phyloP scores from a whole-genome alignment of 164 flowering plant species.

The Aristolochia fimbriata region DNA sequence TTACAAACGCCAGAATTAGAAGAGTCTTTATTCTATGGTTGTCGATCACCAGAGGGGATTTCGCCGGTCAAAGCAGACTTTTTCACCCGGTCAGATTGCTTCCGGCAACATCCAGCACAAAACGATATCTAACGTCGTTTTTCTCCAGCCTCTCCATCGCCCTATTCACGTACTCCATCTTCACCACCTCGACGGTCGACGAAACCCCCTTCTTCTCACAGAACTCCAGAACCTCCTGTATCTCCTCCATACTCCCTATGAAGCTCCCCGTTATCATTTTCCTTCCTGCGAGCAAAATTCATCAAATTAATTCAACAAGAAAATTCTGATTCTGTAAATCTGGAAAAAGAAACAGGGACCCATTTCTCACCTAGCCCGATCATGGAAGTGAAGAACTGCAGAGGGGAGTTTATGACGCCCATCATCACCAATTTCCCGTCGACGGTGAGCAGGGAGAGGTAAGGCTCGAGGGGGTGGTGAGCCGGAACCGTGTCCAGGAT shows the following conservation, averaged over 20 bases:
- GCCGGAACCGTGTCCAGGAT: constrained; percentile 49
- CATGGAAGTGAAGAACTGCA: constrained; percentile 52
- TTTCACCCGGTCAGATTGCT: constrained; percentile 17
- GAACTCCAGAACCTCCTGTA: constrained; percentile 35
- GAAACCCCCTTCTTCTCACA: constrained; percentile 34
- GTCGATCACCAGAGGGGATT: too few species aligned
- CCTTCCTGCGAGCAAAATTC: constrained; percentile 19
- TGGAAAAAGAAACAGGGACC: neutral
- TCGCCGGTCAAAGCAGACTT: too few species aligned
- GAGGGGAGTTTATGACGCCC: constrained; percentile 27
- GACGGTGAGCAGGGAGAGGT: constrained; percentile 32
- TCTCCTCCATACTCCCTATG: constrained; percentile 46
- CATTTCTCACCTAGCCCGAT: constrained; percentile 57
- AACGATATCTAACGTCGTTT: constrained; percentile 48
- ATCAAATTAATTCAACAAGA: neutral
- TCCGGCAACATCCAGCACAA: constrained; percentile 41
- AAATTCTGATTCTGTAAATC: neutral
- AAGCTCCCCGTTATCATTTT: constrained; percentile 38
- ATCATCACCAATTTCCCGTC: constrained; percentile 36
- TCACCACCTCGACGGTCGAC: constrained; percentile 37
- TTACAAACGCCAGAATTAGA: too few species aligned
- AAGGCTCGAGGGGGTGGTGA: constrained; percentile 26
- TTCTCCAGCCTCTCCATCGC: constrained; percentile 48
- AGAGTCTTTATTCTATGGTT: too few species aligned
- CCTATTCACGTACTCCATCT: constrained; percentile 38